Evolutionary conservation across 768 basidiomycete genomes (phyloP).

Genomic region (Russula lepida): DNA sequence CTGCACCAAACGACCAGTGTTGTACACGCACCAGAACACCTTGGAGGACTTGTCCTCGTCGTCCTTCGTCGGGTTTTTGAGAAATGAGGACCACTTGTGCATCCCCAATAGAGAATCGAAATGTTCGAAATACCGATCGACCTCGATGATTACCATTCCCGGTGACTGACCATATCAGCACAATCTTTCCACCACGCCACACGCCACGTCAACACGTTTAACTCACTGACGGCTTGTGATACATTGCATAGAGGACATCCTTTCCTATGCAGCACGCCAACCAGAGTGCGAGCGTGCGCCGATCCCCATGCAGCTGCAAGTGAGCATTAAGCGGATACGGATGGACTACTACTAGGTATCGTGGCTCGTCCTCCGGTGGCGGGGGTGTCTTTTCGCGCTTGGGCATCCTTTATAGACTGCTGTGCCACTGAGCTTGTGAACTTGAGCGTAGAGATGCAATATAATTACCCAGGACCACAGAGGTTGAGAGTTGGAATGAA

Average conservation of each 20-base stretch:
- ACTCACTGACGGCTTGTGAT: slow-evolving; percentile 39
- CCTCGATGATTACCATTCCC: slow-evolving; percentile 39
- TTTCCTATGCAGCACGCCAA: slow-evolving; percentile 34
- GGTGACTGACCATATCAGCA: slow-evolving; percentile 26
- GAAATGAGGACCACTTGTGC: slow-evolving; percentile 37
- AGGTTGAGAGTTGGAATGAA: not conserved
- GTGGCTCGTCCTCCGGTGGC: slow-evolving; percentile 37
- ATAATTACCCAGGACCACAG: not conserved
- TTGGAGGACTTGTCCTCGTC: slow-evolving; percentile 26
- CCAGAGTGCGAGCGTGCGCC: slow-evolving; percentile 35
- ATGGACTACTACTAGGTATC: slow-evolving; percentile 37
- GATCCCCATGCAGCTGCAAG: slow-evolving; percentile 33
- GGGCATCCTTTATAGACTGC: slow-evolving; percentile 14
- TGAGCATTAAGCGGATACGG: slow-evolving; percentile 38
- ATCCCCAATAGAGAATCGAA: slow-evolving; percentile 35
- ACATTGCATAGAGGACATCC: slow-evolving; percentile 33
- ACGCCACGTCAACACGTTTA: slow-evolving; percentile 18
- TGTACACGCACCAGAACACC: slow-evolving; percentile 36
- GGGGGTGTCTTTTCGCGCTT: slow-evolving; percentile 38
- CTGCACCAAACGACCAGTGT: slow-evolving; percentile 35
- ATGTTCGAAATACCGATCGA: slow-evolving; percentile 27
- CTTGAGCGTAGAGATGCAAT: not conserved
- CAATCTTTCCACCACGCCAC: not conserved
- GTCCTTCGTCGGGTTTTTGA: slow-evolving; percentile 28
- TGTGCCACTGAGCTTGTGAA: too few species aligned